Conservation (phyloP, 2,329 filamentous ascomycete genomes). For the Pseudocercospora fijiensis region DNA sequence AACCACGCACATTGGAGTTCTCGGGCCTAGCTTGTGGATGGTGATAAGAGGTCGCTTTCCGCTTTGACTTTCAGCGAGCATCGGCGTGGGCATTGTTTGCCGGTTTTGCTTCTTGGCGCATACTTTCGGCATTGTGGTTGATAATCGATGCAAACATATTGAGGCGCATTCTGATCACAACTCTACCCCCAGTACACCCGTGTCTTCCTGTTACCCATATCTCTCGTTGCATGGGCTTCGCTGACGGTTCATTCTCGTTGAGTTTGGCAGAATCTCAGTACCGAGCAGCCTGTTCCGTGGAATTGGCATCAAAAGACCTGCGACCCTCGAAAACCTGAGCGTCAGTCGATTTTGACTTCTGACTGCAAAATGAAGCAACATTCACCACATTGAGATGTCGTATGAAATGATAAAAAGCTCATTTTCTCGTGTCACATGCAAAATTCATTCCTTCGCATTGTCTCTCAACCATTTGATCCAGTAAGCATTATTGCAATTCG, state of each 20-base stretch:
- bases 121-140: neutral
- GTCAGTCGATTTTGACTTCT: too few relatives aligned
- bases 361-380: too few relatives aligned
- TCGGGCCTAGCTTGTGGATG: neutral
- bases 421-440: too few relatives aligned
- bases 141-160: neutral
- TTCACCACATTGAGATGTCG: too few relatives aligned
- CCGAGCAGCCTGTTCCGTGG: too few relatives aligned
- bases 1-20: neutral
- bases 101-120: neutral
- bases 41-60: neutral
- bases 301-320: too few relatives aligned
- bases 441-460: too few relatives aligned
- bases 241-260: neutral
- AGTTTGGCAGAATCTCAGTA: neutral
- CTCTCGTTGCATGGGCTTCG: neutral
- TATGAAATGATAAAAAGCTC: too few relatives aligned
- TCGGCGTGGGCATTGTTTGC: slow-evolving; percentile 1
- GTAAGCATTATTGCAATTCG: too few relatives aligned
- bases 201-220: neutral
- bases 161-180: neutral
- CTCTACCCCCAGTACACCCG: neutral
- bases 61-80: slow-evolving; percentile 4
- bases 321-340: too few relatives aligned
- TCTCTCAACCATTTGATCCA: too few relatives aligned